These are phyloP conservation scores for Pseudogymnoascus sp. DNA, from an alignment of 2,329 filamentous ascomycete species.

Conservation along the genomic window DNA sequence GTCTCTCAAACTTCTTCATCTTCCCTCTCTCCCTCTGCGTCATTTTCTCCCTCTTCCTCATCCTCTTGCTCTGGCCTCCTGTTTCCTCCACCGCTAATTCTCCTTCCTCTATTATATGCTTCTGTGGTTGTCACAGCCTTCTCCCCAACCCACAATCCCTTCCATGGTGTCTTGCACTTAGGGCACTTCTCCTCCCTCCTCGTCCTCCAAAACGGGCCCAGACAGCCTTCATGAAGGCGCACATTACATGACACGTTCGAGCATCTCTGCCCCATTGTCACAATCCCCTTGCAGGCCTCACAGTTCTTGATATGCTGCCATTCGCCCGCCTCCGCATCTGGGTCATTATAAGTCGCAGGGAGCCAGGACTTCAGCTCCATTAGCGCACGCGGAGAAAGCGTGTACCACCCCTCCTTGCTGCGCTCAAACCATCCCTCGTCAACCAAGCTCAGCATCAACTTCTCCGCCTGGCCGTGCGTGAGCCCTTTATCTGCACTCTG, in stretches of 20 bases:
- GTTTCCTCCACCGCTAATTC: conserved; percentile 12
- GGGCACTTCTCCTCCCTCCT: conserved; percentile 56
- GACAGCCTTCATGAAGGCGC: conserved; percentile 70
- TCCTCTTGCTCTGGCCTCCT: conserved; percentile 12
- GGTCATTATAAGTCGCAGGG: conserved; percentile 76
- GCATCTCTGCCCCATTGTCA: conserved; percentile 79
- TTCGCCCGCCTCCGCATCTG: conserved; percentile 44
- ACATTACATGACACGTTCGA: conserved; percentile 56
- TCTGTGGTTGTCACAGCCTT: conserved; percentile 24
- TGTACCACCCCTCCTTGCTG: conserved; percentile 64
- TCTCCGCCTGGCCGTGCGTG: conserved; percentile 70
- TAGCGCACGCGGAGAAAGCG: conserved; percentile 65
- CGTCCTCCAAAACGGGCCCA: conserved; percentile 63
- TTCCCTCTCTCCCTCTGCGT: not conserved
- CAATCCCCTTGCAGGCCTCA: conserved; percentile 78
- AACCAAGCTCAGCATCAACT: conserved; percentile 59
- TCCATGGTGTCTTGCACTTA: conserved; percentile 46
- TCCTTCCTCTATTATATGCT: conserved; percentile 6
- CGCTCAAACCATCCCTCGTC: conserved; percentile 79
- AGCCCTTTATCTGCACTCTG: conserved; percentile 46
- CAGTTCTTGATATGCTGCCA: conserved; percentile 78
- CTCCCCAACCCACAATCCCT: conserved; percentile 28
- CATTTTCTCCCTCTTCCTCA: conserved; percentile 13
- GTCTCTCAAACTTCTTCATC: not conserved
- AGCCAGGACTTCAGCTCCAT: conserved; percentile 83